Evolutionary conservation across 257 asterid species (phyloP), one percentile per base, ranked within the genome.

Genomic region (Coffea canephora): DNA sequence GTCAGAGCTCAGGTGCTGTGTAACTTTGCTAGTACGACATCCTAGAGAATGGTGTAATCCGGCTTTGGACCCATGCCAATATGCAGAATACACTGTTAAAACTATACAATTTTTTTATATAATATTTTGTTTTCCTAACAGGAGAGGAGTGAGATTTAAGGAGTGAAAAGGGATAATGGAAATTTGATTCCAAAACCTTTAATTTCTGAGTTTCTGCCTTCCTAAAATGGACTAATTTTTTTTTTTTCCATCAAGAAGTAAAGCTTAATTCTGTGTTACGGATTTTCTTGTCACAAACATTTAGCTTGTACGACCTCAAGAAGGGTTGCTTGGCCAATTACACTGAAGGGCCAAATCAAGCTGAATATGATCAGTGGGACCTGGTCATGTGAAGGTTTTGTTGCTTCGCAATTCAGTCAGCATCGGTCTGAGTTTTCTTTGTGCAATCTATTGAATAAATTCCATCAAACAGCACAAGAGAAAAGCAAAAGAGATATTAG

Each of bases 311-410:
- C 23, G 0, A n/a, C 21, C 2, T 31, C 31, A 31, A n/a, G 6
- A 48, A 39, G 57, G 21, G 69, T 19, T 52, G 69, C 36, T 2
- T 77, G 55, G 23, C 50, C 52, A 46, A 72, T 13, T 31, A 8
- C 36, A 45, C 7, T 19, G 10, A 75, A 83, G 71, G 57, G 86
- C 72, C 78, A 79, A 75, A 68, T 68, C 12, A 5, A 21, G 36
- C 9, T 52, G 57, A 36, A 78, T 25, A 4, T 46, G 64, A 66
- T 55, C 0, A 19, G 34, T 50, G 48, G 80, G 73, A 43, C 80
- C 73, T 34, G 36, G 11, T 49, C 71, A 1, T 71, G 70, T 46
- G 45, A 71, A 71, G 61, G 8, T n/a, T 68, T 18, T 15, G 0
- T 64, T 64, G 41, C 69, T 64, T 9, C 34, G 0, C 45, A 12